Evolutionary conservation across 129 eudicot genomes (phyloP).

Genomic region (Flaveria brownii): DNA sequence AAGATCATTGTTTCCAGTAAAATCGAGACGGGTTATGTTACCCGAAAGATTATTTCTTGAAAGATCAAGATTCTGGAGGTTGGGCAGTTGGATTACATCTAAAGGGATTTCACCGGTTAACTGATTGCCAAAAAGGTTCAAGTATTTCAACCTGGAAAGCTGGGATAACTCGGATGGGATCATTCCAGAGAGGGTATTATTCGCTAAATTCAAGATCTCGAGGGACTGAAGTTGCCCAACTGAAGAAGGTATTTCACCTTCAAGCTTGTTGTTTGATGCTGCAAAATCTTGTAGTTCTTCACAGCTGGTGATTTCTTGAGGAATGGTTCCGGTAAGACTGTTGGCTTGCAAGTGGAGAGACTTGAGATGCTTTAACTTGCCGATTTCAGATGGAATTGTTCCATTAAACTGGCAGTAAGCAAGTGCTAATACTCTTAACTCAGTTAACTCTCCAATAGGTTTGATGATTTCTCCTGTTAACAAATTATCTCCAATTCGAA

Average conservation of each 20-base stretch:
- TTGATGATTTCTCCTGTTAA: conserved; percentile 52
- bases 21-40: conserved; percentile 38
- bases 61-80: conserved; percentile 61
- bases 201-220: conserved; percentile 75
- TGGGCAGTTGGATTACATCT: conserved; percentile 48
- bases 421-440: conserved; percentile 62
- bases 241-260: conserved; percentile 73
- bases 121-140: conserved; percentile 69
- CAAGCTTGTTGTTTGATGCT: conserved; percentile 77
- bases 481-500: conserved; percentile 73
- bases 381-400: conserved; percentile 72
- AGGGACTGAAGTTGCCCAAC: conserved; percentile 59
- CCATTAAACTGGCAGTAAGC: conserved; percentile 80
- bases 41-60: conserved; percentile 83
- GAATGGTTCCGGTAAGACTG: conserved; percentile 58
- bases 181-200: conserved; percentile 70
- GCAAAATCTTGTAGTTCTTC: conserved; percentile 64
- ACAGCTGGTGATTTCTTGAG: conserved; percentile 64
- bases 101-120: conserved; percentile 68
- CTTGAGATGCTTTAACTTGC: conserved; percentile 58
- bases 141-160: conserved; percentile 58
- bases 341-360: conserved; percentile 77
- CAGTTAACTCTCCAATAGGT: conserved; percentile 61
- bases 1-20: conserved; percentile 50
- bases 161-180: conserved; percentile 55